Base-by-base conservation (phyloP, 371 early-diverging fungal species). In the Mucor indicus region DNA sequence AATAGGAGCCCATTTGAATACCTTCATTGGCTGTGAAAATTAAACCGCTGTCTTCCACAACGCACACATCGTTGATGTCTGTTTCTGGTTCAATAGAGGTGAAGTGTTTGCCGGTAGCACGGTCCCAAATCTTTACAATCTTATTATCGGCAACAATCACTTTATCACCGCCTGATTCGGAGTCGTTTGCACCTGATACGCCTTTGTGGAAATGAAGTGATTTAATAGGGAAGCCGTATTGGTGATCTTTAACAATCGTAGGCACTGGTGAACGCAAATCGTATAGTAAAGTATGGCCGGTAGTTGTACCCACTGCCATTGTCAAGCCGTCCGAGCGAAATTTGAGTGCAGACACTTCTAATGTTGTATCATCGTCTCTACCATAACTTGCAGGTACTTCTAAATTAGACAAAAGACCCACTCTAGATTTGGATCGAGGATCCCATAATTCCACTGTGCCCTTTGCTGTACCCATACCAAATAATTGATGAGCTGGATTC, bases 171-270 rank as follows among this genome's bases (percentile, higher is more conserved):
- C 72, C 76, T 12, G 46, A 54, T 20, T 59, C 72, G 1, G 54
- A 46, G 17, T 68, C 57, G 33, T 52, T 67, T 36, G 74, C 65
- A 15, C 73, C 80, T 17, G 68, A 82, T 2, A 69, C 62, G 11
- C 83, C 75, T 46, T 85, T 85, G 48, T 93, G 89, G 83, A 92
- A 97, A 40, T 78, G 51, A 38, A 99, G 62, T 13, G 74, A 77
- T 64, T 91, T 95, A 66, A 99, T 97, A n/a, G 93, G 94, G 57
- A 87, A 80, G n/a, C 95, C 95, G 62, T 97, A 96, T 64, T 90
- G 95, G 68, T 98, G 96, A 72, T 96, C 96, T 68, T 96, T 95
- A 60, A 89, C 79, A 27, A 90, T 64, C 43, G 90, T 74, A 7
- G 96, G 96, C 12, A 79, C 79, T 25, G 80, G 77, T 52, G 88